phyloP scores from a whole-genome alignment of 768 basidiomycete species.

The Stropharia rugosoannulata region DNA sequence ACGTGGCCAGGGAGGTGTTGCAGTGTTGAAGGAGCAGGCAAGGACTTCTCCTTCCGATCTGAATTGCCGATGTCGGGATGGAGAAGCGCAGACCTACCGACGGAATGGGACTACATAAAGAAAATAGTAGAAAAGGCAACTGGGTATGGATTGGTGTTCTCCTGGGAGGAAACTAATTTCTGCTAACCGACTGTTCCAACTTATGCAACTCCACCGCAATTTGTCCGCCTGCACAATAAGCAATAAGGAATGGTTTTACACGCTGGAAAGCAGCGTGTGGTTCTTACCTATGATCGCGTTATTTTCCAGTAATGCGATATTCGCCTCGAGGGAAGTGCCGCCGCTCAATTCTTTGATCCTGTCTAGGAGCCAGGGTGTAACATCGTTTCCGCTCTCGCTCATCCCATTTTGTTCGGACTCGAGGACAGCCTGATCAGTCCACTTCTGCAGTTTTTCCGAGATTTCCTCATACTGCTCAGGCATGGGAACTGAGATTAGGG shows the following conservation, averaged over 20 bases:
- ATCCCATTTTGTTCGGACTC: constrained; percentile 85
- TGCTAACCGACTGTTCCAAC: constrained; percentile 39
- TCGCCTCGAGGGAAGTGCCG: constrained; percentile 71
- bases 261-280: neutral
- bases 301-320: constrained; percentile 88
- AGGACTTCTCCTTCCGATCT: no score
- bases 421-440: constrained; percentile 79
- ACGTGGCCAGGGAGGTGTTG: no score
- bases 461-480: constrained; percentile 68
- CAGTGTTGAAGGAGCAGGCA: no score
- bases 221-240: constrained; percentile 53
- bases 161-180: neutral
- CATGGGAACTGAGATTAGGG: constrained; percentile 87
- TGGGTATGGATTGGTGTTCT: no score
- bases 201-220: constrained; percentile 78
- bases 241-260: neutral
- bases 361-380: constrained; percentile 90
- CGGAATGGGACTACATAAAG: no score
- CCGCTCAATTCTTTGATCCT: constrained; percentile 80
- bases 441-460: constrained; percentile 70
- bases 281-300: constrained; percentile 74
- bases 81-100: no score
- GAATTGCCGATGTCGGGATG: no score
- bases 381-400: constrained; percentile 81
- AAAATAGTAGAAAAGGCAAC: no score